These are phyloP conservation scores for Cymbidium sinense DNA, from an alignment of 106 monocot genomes.

Conservation along the genomic window DNA sequence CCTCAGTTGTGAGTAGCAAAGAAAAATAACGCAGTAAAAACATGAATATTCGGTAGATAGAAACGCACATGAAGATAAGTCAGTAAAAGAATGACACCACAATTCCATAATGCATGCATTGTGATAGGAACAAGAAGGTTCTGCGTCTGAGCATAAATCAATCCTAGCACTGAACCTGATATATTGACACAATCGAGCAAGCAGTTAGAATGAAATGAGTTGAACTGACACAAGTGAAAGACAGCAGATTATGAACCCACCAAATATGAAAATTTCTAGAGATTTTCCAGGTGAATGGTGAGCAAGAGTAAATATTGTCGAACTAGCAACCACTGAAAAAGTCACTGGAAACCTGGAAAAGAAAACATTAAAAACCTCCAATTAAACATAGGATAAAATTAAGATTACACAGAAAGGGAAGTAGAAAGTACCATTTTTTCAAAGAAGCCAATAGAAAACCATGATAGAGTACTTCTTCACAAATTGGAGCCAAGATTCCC, in stretches of 20 bases:
- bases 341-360: slow-evolving; percentile 32
- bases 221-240: no score
- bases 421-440: slow-evolving; percentile 30
- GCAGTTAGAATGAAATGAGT: slow-evolving; percentile 1
- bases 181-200: neutral
- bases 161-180: slow-evolving; percentile 29
- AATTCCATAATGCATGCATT: no score
- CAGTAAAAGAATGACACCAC: slow-evolving; percentile 29
- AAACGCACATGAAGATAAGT: slow-evolving; percentile 27
- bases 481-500: no score
- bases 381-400: neutral
- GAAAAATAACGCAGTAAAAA: neutral
- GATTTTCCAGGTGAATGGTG: slow-evolving; percentile 48
- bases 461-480: slow-evolving; percentile 45
- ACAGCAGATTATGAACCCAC: slow-evolving; percentile 12
- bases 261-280: slow-evolving; percentile 39
- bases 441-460: slow-evolving; percentile 44
- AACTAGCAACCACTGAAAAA: no score
- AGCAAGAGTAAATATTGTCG: no score
- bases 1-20: neutral
- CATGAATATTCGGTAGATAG: neutral
- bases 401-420: neutral
- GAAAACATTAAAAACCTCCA: neutral
- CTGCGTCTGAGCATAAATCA: slow-evolving; percentile 37
- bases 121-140: slow-evolving; percentile 43